Evolutionary conservation across 2,329 filamentous ascomycete species (phyloP).

Genomic region (Chaetomium globosum): DNA sequence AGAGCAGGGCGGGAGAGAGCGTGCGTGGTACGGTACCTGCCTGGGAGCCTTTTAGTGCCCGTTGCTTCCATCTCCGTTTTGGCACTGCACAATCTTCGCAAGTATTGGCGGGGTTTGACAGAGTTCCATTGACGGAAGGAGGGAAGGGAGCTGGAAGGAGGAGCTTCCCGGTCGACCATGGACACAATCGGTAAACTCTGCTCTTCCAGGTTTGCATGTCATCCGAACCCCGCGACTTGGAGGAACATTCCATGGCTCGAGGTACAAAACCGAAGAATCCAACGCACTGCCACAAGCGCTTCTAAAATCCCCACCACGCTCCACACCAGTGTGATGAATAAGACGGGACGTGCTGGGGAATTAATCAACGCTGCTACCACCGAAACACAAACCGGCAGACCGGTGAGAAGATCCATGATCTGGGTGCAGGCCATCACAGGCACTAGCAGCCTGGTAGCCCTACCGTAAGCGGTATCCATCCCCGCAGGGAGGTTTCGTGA

Average conservation of each 20-base stretch:
- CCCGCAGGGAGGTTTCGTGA: neutral
- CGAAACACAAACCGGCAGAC: slow-evolving; percentile 8
- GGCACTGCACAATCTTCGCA: neutral
- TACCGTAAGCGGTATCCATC: neutral
- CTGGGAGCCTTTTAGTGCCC: neutral
- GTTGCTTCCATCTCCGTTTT: slow-evolving; percentile 1
- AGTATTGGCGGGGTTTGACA: no score
- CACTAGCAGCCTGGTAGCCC: neutral
- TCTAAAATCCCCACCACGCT: neutral
- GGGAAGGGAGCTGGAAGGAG: neutral
- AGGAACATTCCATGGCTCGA: neutral
- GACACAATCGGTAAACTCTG: no score
- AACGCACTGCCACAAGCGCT: neutral
- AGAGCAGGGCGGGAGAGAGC: neutral
- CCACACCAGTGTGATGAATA: neutral
- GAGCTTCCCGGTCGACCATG: neutral
- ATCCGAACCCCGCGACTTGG: neutral
- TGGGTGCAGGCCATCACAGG: neutral
- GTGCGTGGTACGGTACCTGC: neutral
- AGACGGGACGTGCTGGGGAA: slow-evolving; percentile 16
- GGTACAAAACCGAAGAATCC: neutral
- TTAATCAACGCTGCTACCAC: neutral
- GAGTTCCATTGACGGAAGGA: no score
- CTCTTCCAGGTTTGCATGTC: neutral
- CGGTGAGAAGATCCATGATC: slow-evolving; percentile 5